Percentiles rank a stretch among this genome's conserved stretches.
Evolutionary conservation across 257 asterid species (phyloP).

Genomic region (Osmanthus fragrans): DNA sequence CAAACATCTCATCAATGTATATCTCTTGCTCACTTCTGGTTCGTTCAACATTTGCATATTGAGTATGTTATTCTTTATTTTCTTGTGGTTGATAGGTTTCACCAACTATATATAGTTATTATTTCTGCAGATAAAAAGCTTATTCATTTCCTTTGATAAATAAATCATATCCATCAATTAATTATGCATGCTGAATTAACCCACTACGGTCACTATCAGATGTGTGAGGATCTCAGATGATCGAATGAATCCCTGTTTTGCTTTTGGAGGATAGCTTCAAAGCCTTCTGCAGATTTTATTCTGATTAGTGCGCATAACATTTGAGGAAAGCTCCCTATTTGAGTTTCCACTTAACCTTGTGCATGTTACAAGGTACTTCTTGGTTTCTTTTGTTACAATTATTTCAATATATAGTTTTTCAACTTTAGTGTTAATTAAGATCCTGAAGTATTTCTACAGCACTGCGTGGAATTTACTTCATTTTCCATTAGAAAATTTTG

Average conservation of each 20-base stretch:
- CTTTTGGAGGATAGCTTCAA: neutral
- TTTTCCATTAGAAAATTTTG: neutral
- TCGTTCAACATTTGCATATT: neutral
- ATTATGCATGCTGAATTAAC: no score
- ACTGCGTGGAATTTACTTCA: neutral
- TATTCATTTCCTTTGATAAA: neutral
- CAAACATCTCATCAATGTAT: neutral
- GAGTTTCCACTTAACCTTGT: neutral
- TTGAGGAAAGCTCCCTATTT: neutral
- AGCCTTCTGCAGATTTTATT: neutral
- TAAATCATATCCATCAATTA: neutral
- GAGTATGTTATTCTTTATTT: no score
- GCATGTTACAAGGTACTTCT: neutral
- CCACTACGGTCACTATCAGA: neutral
- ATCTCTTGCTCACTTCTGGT: neutral
- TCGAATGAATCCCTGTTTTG: neutral
- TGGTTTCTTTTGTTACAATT: neutral
- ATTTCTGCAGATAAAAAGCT: neutral
- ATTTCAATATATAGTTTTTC: neutral
- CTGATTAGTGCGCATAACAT: no score
- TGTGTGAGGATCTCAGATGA: neutral
- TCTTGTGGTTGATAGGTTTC: neutral
- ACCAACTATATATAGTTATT: neutral
- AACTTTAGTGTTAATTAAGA: constrained; percentile 6
- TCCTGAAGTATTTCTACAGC: constrained; percentile 5